phyloP scores from a whole-genome alignment of 345 rosid genomes.

The Nasturtium officinale region DNA sequence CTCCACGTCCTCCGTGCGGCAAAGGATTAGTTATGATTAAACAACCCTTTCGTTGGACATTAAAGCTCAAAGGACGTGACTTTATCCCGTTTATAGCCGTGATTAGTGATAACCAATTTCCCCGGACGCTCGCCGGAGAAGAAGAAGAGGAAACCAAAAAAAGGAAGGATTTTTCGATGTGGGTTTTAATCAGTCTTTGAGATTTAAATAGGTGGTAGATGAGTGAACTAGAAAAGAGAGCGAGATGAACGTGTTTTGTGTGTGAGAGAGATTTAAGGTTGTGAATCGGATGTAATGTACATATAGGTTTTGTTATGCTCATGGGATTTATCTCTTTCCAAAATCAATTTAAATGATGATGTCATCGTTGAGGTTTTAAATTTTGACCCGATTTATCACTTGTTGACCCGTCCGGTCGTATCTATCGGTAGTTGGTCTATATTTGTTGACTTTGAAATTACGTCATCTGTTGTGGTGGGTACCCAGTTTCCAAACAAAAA shows the following conservation, averaged over 20 bases:
- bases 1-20: conserved; percentile 99
- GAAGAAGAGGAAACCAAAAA: neutral
- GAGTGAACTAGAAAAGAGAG: conserved; percentile 1
- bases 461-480: neutral
- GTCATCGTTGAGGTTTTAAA: neutral
- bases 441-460: neutral
- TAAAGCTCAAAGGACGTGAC: conserved; percentile 9
- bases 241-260: conserved; percentile 2
- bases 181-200: neutral
- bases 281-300: conserved; percentile 13
- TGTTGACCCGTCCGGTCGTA: conserved; percentile 9
- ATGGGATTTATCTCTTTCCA: conserved; percentile 2
- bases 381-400: neutral
- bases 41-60: conserved; percentile 32
- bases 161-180: conserved; percentile 12
- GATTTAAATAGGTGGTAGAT: neutral
- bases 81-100: conserved; percentile 33
- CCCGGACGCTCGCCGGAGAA: conserved; percentile 7
- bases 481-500: neutral
- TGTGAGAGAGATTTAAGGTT: neutral
- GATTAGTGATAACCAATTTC: neutral
- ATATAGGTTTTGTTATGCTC: conserved; percentile 7
- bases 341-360: no score
- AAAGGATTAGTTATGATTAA: conserved; percentile 72
- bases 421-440: conserved; percentile 4